Percentiles rank a stretch among this genome's conserved stretches.
Conservation (phyloP, 176 grass and related monocot genomes). For the Elaeis guineensis region DNA sequence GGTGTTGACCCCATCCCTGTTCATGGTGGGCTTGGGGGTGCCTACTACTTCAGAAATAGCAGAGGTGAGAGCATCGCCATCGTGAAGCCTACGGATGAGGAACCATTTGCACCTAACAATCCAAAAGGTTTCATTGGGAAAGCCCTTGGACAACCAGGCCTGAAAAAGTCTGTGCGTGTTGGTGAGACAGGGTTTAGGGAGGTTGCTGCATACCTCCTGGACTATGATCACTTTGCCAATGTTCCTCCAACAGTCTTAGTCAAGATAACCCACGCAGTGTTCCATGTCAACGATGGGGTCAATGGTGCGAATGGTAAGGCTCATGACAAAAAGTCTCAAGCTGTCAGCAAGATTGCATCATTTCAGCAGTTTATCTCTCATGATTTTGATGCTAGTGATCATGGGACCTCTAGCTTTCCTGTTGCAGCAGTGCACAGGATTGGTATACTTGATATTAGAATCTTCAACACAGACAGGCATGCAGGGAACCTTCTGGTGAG, state of each 20-base stretch:
- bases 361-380: conserved; percentile 67
- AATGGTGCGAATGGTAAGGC: conserved; percentile 14
- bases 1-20: conserved; percentile 45
- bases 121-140: conserved; percentile 71
- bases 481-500: conserved; percentile 62
- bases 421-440: conserved; percentile 67
- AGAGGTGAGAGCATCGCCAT: conserved; percentile 63
- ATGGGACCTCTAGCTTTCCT: conserved; percentile 68
- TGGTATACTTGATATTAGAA: conserved; percentile 77
- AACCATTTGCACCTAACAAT: conserved; percentile 79
- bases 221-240: conserved; percentile 54
- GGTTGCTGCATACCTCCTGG: conserved; percentile 69
- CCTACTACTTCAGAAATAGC: conserved; percentile 60
- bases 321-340: conserved; percentile 16
- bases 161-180: conserved; percentile 68
- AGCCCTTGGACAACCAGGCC: conserved; percentile 65
- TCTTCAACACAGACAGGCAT: conserved; percentile 75
- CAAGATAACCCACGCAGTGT: conserved; percentile 57
- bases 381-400: conserved; percentile 77
- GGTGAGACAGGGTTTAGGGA: conserved; percentile 68
- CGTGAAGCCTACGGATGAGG: conserved; percentile 77
- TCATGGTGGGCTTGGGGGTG: conserved; percentile 62
- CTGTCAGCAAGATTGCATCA: conserved; percentile 73
- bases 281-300: conserved; percentile 49
- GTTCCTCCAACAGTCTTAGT: conserved; percentile 60